A percentile compares a stretch with the other conserved stretches of the same genome.
These are phyloP conservation scores for Carex cristatella DNA, from an alignment of 176 grass and related monocot species.

Conservation along the genomic window DNA sequence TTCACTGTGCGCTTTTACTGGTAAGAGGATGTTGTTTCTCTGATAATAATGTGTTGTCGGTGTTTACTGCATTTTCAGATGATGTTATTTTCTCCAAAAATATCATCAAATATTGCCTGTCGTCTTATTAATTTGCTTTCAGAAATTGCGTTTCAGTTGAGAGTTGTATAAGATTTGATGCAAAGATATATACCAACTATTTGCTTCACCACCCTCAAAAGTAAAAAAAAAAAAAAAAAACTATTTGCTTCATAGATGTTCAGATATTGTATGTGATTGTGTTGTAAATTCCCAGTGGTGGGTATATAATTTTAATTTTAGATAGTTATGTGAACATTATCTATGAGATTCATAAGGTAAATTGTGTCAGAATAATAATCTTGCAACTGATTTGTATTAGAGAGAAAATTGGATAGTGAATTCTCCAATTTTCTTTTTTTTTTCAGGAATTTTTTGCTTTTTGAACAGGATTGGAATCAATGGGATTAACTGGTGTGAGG, in stretches of 20 bases:
- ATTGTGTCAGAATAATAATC: background rate
- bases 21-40: too few species aligned
- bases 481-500: slow-evolving; percentile 25
- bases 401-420: background rate
- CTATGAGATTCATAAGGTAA: background rate
- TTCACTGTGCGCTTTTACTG: background rate
- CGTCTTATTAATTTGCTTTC: too few species aligned
- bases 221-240: too few species aligned
- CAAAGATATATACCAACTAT: too few species aligned
- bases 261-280: background rate
- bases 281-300: background rate
- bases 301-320: background rate
- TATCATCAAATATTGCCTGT: too few species aligned
- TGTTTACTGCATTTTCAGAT: too few species aligned
- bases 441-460: background rate
- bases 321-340: background rate
- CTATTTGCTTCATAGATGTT: too few species aligned
- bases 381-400: background rate
- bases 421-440: background rate
- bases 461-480: background rate
- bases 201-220: too few species aligned
- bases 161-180: too few species aligned
- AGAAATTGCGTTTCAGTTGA: too few species aligned
- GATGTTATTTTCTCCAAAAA: too few species aligned
- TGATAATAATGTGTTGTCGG: too few species aligned